Evolutionary conservation across 2,329 filamentous ascomycete species (phyloP), one percentile per base, ranked within the genome.

Genomic region (Colletotrichum sublineola): DNA sequence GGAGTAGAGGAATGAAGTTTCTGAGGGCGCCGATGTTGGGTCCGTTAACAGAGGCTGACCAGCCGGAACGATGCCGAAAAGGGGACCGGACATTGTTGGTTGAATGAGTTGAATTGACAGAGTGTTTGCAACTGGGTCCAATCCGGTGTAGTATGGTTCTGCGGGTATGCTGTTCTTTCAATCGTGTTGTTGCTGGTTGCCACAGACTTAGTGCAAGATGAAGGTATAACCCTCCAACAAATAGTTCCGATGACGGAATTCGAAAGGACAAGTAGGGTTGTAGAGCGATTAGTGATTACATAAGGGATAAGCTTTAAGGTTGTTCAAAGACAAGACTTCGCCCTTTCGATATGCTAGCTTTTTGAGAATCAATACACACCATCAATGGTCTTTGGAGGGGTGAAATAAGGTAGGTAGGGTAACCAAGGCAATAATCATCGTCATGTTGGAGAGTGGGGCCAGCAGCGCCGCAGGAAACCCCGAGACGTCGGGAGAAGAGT

Each of bases 51-150:
- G 83, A 1, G 88, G 86, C 73, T 87, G 87, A 69, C 89, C 89
- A 33, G 90, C 86, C 15, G 90, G 89, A 68, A 92, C 84, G 75
- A 91, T 84, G 77, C 89, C 89, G 77, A 91, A 90, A 73, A 87
- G 84, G 67, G 85, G 84, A 18, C 78, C 77, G 60, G 85, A 81
- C 84, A 85, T 86, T 66, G 70, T 75, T 63, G 38, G 46, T 33
- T 18, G 36, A 18, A 12, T 7, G 15, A 18, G 29, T 46, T 29
- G 15, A 33, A 14, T n/a, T 40, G 7, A 31, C 24, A 24, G 44
- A 40, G 42, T 18, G 5, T 38, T n/a, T 24, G n/a, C 24, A 9
- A 38, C 2, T 40, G 11, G 40, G 7, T 29, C 53, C 31, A 56
- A 38, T 33, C 14, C 9, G 53, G 36, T 12, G n/a, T 14, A 15